Evolutionary conservation across 108 stramenopile genomes (phyloP), one percentile per base, ranked within the genome.

Genomic region (Phaeodactylum tricornutum): DNA sequence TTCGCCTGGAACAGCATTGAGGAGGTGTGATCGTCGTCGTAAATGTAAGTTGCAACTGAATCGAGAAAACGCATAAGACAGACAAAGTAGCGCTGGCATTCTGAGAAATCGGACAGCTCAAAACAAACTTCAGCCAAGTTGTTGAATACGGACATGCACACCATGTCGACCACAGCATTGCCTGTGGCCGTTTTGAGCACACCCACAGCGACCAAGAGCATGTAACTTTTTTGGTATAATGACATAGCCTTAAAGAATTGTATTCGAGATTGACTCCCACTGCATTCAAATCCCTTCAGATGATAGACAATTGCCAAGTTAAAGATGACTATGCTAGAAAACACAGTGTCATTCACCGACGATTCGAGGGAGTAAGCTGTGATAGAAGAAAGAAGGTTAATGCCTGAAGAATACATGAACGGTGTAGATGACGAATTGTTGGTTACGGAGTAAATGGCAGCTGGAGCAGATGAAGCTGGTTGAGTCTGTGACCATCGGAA

Each of bases 281-380:
- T 8, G 7, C 17, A 12, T 17, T 47, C 47, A 9, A 47, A 9
- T 6, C 47, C 47, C 27, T 47, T 26, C n/a, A 47, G 27, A 17
- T 47, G 47, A 17, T 30, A 47, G 47, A 47, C 47, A 11, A 47
- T 6, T 9, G 47, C 47, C 12, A 47, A 15, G 27, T 47, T 47
- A 27, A 47, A 47, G 21, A 26, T 9, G 27, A 47, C 15, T 8
- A 47, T 47, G 47, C 15, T 15, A 11, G 12, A n/a, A 16, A 43
- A 8, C 11, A 43, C 41, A 16, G 41, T 43, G 17, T 11, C 15
- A 16, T 43, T 43, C 12, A 43, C 15, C 12, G 17, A 16, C 7
- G 41, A 16, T 8, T 43, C 41, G 7, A 16, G 16, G 17, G 41
- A 43, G 16, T 43, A 43, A 11, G 41, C 8, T 15, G 12, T 16